Evolutionary conservation across 2,329 filamentous ascomycete genomes (phyloP), one percentile per base, ranked within the genome.

Genomic region (Diaporthe ampelina): DNA sequence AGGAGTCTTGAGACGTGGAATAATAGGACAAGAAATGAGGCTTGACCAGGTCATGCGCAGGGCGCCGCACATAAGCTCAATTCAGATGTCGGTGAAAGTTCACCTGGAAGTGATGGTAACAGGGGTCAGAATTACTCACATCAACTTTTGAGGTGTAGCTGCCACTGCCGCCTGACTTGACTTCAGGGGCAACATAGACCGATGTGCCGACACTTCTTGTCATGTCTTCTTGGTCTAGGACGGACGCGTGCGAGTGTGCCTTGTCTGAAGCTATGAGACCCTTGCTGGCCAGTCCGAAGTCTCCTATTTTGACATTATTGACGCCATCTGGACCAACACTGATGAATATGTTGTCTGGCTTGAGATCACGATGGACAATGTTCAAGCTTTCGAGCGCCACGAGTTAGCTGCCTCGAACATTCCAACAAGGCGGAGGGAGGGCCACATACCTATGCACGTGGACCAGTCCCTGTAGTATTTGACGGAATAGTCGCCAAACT

Each of bases 341-440:
- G 77, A 99, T 97, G 84, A 99, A 99, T 40, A 99, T 93, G 77
- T 99, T 99, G 81, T 98, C 97, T 0, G 97, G 97, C 81, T 99
- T 99, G 37, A 99, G 87, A 82, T 99, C 97, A 11, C 97, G 93
- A 82, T 99, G 97, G 19, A 98, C 97, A 77, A 99, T 97, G 67
- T 94, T 95, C 74, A 96, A 89, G 15, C 92, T 90, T 4, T 63
- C 24, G 32, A 68, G 32, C 15, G 32, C 9, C 19, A 8, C 1
- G 7, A 43, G 17, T 72, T 56, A 72, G 70, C 35, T 43, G 26
- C 19, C 4, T 19, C 7, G 40, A 17, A 54, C 32, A 32, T 54
- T 10, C 21, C 3, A 40, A 11, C 5, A 32, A 2, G 21, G 35
- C 6, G n/a, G n/a, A n/a, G n/a, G n/a, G 26, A 40, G 32, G 35